Evolutionary conservation across 2,329 filamentous ascomycete genomes (phyloP).

Genomic region (Phialemoniopsis sp.): DNA sequence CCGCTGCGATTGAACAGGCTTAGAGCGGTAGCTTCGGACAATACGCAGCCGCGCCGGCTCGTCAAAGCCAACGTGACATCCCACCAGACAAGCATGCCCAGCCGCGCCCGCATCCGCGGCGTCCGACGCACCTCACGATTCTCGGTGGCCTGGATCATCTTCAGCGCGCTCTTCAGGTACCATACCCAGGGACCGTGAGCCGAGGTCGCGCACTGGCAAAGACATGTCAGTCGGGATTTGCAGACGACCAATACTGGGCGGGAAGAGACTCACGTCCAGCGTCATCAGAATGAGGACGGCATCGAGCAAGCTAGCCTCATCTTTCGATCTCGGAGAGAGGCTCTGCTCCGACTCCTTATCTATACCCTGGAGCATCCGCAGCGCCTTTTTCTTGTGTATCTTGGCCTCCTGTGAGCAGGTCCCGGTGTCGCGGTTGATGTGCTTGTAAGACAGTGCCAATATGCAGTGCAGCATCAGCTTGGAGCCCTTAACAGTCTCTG

Average conservation of each 20-base stretch:
- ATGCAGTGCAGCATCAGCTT: slow-evolving; percentile 24
- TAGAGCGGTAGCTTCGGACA: slow-evolving; percentile 11
- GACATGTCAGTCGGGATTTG: no score
- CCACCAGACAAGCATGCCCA: slow-evolving; percentile 26
- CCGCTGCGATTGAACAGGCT: slow-evolving; percentile 8
- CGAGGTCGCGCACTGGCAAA: slow-evolving; percentile 22
- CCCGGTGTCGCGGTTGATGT: slow-evolving; percentile 19
- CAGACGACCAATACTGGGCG: background rate
- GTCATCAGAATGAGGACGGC: slow-evolving; percentile 24
- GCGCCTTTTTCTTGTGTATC: slow-evolving; percentile 14
- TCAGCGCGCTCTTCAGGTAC: slow-evolving; percentile 16
- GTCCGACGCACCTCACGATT: slow-evolving; percentile 12
- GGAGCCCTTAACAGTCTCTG: slow-evolving; percentile 14
- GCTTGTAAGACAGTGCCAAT: slow-evolving; percentile 21
- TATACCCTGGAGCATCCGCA: slow-evolving; percentile 14
- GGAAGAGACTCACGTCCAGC: slow-evolving; percentile 18
- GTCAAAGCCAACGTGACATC: slow-evolving; percentile 26
- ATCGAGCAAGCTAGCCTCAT: slow-evolving; percentile 16
- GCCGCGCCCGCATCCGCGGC: slow-evolving; percentile 14
- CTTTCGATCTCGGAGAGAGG: background rate
- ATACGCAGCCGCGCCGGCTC: slow-evolving; percentile 18
- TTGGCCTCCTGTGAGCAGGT: slow-evolving; percentile 13
- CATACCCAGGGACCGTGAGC: slow-evolving; percentile 22
- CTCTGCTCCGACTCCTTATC: slow-evolving; percentile 6
- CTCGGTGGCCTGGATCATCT: slow-evolving; percentile 16